phyloP scores from a whole-genome alignment of 1,284 basidiomycete genomes.

The Sporisorium scitamineum region DNA sequence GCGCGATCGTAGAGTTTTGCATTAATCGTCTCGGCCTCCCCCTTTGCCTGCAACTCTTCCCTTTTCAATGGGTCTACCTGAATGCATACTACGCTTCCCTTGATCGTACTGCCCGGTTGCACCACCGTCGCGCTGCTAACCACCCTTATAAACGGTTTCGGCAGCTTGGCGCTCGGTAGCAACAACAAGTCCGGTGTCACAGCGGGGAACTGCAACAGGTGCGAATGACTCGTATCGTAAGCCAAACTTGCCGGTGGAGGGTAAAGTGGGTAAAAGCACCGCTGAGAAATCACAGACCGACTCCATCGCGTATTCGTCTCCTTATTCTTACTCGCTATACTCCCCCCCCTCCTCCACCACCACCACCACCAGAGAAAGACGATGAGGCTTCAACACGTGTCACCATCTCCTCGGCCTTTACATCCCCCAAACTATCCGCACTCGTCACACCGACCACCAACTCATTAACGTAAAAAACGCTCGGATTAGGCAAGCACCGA shows the following conservation, averaged over 20 bases:
- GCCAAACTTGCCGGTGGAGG: conserved; percentile 78
- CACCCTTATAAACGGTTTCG: conserved; percentile 70
- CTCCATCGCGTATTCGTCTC: conserved; percentile 37
- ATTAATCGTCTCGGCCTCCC: conserved; percentile 10
- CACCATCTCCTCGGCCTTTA: conserved; percentile 85
- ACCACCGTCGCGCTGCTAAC: conserved; percentile 78
- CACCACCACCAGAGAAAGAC: background rate
- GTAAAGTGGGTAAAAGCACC: conserved; percentile 95
- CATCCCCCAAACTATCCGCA: conserved; percentile 87
- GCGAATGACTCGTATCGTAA: conserved; percentile 59
- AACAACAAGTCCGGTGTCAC: conserved; percentile 83
- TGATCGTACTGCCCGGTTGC: conserved; percentile 73
- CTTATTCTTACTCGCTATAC: conserved; percentile 61
- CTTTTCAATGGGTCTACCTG: conserved; percentile 28
- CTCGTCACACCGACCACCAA: conserved; percentile 82
- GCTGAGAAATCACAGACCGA: conserved; percentile 84
- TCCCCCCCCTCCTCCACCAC: conserved; percentile 27
- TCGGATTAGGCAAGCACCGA: conserved; percentile 86
- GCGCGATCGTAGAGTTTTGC: conserved; percentile 40
- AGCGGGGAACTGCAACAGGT: conserved; percentile 50
- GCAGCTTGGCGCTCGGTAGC: conserved; percentile 75
- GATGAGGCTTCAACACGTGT: conserved; percentile 74
- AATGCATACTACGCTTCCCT: conserved; percentile 15
- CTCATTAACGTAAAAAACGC: conserved; percentile 85
- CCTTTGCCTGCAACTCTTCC: background rate